These are phyloP conservation scores for Kodamaea laetipori DNA, from an alignment of 805 yeast genomes.

Conservation along the genomic window DNA sequence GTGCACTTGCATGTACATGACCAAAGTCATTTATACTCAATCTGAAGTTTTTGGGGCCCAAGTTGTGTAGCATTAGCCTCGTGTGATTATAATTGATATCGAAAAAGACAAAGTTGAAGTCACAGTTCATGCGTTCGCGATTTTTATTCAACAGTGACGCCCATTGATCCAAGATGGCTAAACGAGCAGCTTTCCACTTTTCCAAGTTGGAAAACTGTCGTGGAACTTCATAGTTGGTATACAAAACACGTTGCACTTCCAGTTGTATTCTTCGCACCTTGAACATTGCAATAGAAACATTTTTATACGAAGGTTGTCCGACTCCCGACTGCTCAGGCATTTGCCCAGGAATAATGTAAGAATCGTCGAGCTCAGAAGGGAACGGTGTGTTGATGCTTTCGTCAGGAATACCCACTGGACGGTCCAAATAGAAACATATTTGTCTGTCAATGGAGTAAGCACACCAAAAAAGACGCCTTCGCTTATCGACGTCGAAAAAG, in stretches of 20 bases:
- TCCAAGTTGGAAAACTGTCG: constrained; percentile 53
- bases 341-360: constrained; percentile 46
- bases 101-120: constrained; percentile 70
- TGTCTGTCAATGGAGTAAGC: constrained; percentile 85
- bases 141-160: constrained; percentile 55
- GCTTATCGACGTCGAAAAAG: constrained; percentile 62
- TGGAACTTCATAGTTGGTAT: constrained; percentile 73
- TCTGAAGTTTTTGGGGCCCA: constrained; percentile 67
- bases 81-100: constrained; percentile 78
- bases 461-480: constrained; percentile 76
- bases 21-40: constrained; percentile 55
- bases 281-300: constrained; percentile 67
- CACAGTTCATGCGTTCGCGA: constrained; percentile 64
- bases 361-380: constrained; percentile 77
- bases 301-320: constrained; percentile 60
- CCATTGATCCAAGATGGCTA: constrained; percentile 64
- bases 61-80: constrained; percentile 68
- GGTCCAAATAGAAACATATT: constrained; percentile 79
- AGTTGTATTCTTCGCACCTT: constrained; percentile 73
- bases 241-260: constrained; percentile 69
- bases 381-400: constrained; percentile 69
- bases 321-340: constrained; percentile 38
- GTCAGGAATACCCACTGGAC: constrained; percentile 90
- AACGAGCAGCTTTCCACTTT: constrained; percentile 65
- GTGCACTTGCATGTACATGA: constrained; percentile 62